Evolutionary conservation across 2,329 filamentous ascomycete genomes (phyloP), one percentile per base, ranked within the genome.

Genomic region (Trichoderma atrobrunneum): DNA sequence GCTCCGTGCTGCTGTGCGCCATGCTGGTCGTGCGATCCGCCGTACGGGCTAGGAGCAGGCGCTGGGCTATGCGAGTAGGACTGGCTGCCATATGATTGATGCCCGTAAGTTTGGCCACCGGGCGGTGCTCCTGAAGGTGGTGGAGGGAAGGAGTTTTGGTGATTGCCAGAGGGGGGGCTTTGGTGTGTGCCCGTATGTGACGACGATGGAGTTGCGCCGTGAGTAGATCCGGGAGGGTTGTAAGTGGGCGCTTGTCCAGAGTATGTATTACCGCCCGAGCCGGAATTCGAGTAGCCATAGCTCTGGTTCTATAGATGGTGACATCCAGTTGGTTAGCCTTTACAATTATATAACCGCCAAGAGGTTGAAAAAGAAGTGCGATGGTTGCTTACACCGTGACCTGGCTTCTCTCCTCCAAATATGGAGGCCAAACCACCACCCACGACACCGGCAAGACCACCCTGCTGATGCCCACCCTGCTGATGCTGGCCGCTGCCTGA

Each of bases 221-320:
- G 59, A 16, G 32, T 70, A 32, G 76, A 77, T 18, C 79, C 78
- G 12, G 80, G 77, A 11, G 82, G 81, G 21, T 83, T 78, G 73
- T 83, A 83, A 6, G 81, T 82, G 14, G 91, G 91, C 51, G 90
- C 88, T 71, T 87, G 84, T 70, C 90, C 91, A 73, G 83, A 86
- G 79, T 92, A 93, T 48, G 85, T 84, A 32, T 71, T 71, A 59
- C 87, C 86, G 73, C 85, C 79, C 57, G 86, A 83, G 57, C 85
- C 86, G 4, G 84, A 79, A 76, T 87, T 87, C 26, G 88, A 89
- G 79, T 92, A 92, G 36, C 90, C 91, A 78, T 88, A 93, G 77
- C 86, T 88, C 74, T 89, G 85, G 73, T 83, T 82, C 83, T 87
- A 74, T 32, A 73, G 69, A 16, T 56, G n/a, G 18, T 24, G n/a